Evolutionary conservation across 495 filamentous ascomycete species (phyloP).

Genomic region (Ascodesmis nigricans): DNA sequence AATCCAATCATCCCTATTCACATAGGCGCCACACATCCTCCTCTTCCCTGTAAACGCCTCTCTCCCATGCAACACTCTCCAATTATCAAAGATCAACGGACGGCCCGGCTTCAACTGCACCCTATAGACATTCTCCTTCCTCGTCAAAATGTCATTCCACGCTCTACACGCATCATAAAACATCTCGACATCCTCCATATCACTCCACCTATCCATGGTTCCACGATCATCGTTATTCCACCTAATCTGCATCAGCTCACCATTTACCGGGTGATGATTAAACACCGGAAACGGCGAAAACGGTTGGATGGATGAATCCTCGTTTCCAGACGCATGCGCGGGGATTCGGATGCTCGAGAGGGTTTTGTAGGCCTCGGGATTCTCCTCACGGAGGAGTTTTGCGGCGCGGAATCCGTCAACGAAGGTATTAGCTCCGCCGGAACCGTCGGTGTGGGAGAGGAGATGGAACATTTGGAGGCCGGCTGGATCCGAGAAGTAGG

Average conservation of each 20-base stretch:
- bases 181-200: conserved; percentile 24
- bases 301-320: conserved; percentile 55
- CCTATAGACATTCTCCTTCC: conserved; percentile 39
- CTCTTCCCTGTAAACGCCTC: conserved; percentile 59
- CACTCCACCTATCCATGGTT: conserved; percentile 27
- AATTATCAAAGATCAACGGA: conserved; percentile 81
- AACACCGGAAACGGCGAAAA: conserved; percentile 44
- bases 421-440: conserved; percentile 49
- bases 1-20: conserved; percentile 4
- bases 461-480: conserved; percentile 82
- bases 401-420: conserved; percentile 70
- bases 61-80: conserved; percentile 76
- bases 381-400: conserved; percentile 27
- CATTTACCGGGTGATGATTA: conserved; percentile 25
- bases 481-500: conserved; percentile 78
- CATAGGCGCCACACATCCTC: conserved; percentile 47
- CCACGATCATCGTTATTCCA: conserved; percentile 88
- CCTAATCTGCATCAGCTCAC: conserved; percentile 40
- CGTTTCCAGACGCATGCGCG: conserved; percentile 67
- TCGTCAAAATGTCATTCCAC: conserved; percentile 39
- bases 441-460: conserved; percentile 46
- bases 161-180: conserved; percentile 61
- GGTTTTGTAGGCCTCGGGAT: conserved; percentile 28
- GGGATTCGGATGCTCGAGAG: conserved; percentile 34
- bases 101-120: conserved; percentile 57